phyloP scores from a whole-genome alignment of 768 basidiomycete genomes.

The Suillus ampliporus region DNA sequence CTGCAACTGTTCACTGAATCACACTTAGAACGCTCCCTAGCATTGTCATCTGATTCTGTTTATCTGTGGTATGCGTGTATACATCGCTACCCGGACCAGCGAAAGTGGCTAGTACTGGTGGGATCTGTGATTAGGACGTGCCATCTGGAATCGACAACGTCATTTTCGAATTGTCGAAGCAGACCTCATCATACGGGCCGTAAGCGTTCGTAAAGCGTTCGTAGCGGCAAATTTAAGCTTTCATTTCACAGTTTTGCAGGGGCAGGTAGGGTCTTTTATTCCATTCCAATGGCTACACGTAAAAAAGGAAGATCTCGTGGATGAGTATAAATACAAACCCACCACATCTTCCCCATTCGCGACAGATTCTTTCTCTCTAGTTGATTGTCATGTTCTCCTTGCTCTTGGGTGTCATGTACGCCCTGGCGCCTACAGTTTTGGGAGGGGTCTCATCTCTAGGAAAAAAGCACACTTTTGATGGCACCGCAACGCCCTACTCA shows the following conservation, averaged over 20 bases:
- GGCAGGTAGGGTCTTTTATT: background rate
- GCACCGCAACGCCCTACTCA: constrained; percentile 5
- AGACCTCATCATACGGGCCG: background rate
- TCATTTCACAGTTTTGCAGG: background rate
- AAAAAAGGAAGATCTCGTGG: background rate
- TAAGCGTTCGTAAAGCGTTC: background rate
- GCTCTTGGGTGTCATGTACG: constrained; percentile 14
- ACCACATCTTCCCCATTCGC: background rate
- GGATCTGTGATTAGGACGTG: background rate
- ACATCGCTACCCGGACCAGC: background rate
- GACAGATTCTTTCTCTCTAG: constrained; percentile 3
- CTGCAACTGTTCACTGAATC: too few species aligned
- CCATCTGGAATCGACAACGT: background rate
- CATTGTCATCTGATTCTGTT: too few species aligned
- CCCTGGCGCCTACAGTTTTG: constrained; percentile 10
- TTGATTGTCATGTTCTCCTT: constrained; percentile 14
- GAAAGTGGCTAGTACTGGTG: background rate
- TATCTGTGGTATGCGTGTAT: background rate
- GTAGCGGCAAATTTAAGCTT: background rate
- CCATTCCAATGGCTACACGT: background rate
- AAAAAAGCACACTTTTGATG: background rate
- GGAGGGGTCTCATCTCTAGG: constrained; percentile 12
- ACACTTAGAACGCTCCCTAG: too few species aligned
- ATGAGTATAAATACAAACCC: background rate
- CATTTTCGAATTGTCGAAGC: background rate